phyloP scores from a whole-genome alignment of 768 basidiomycete species.

The Leccinum uliginosum region DNA sequence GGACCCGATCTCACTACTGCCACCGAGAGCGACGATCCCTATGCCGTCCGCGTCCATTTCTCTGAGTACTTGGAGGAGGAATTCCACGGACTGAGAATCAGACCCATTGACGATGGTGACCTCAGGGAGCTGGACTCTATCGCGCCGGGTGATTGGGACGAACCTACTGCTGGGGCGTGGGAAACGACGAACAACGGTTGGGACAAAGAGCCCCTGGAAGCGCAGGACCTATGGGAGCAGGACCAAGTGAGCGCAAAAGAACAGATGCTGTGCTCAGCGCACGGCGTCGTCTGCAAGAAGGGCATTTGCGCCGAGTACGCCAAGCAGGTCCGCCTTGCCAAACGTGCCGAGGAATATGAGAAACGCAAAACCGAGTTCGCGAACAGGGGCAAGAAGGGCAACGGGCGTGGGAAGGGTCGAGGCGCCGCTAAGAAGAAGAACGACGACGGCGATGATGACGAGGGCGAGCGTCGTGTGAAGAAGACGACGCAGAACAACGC shows the following conservation, averaged over 20 bases:
- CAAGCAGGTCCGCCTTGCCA: slow-evolving; percentile 18
- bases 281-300: slow-evolving; percentile 33
- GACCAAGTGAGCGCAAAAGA: slow-evolving; percentile 3
- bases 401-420: slow-evolving; percentile 8
- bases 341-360: slow-evolving; percentile 15
- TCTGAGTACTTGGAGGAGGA: slow-evolving; percentile 28
- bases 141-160: slow-evolving; percentile 22
- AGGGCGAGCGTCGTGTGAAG: background rate
- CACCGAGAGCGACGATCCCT: slow-evolving; percentile 24
- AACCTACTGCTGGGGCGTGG: background rate
- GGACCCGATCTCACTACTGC: slow-evolving; percentile 21
- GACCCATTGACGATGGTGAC: slow-evolving; percentile 3
- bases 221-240: slow-evolving; percentile 21
- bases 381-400: slow-evolving; percentile 22
- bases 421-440: slow-evolving; percentile 8
- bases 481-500: slow-evolving; percentile 9
- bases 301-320: slow-evolving; percentile 35
- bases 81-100: slow-evolving; percentile 24
- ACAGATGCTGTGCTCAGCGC: slow-evolving; percentile 26
- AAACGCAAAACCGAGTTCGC: slow-evolving; percentile 12
- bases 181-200: slow-evolving; percentile 3
- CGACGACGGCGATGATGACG: background rate
- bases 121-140: slow-evolving; percentile 22
- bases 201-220: slow-evolving; percentile 20
- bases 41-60: slow-evolving; percentile 18